phyloP scores from a whole-genome alignment of 1,284 basidiomycete genomes.

The Cutaneotrichosporon sp. region DNA sequence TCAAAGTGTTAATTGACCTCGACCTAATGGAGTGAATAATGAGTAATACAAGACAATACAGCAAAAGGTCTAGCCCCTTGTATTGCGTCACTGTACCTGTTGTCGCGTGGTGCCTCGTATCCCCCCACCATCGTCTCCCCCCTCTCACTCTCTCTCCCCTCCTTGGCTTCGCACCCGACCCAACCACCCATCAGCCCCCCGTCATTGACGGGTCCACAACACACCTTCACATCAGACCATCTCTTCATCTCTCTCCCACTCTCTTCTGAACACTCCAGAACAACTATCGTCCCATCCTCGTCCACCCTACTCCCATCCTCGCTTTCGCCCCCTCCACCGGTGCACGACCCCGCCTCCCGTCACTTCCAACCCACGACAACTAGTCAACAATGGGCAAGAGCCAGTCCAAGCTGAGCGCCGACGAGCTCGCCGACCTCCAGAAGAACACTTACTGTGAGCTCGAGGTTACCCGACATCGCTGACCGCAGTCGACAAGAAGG shows the following conservation, averaged over 20 bases:
- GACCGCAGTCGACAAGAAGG: conserved; percentile 88
- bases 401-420: conserved; percentile 92
- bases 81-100: neutral
- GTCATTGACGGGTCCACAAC: too few relatives aligned
- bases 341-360: neutral
- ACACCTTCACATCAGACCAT: too few relatives aligned
- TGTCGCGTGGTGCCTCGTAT: neutral
- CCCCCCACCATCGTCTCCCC: too few relatives aligned
- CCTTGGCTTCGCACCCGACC: too few relatives aligned
- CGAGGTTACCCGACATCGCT: too few relatives aligned
- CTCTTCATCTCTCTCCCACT: neutral
- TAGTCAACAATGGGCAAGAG: conserved; percentile 75
- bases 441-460: conserved; percentile 96
- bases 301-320: too few relatives aligned
- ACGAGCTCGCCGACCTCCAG: conserved; percentile 93
- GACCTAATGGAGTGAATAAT: too few relatives aligned
- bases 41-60: too few relatives aligned
- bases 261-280: neutral
- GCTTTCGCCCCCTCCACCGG: neutral
- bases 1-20: neutral
- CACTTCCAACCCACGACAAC: neutral
- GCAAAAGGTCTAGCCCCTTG: neutral
- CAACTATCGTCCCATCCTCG: too few relatives aligned
- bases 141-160: too few relatives aligned
- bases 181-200: too few relatives aligned